Conservation (phyloP, 148 eudicot genomes). For the Pouteria glomerata region DNA sequence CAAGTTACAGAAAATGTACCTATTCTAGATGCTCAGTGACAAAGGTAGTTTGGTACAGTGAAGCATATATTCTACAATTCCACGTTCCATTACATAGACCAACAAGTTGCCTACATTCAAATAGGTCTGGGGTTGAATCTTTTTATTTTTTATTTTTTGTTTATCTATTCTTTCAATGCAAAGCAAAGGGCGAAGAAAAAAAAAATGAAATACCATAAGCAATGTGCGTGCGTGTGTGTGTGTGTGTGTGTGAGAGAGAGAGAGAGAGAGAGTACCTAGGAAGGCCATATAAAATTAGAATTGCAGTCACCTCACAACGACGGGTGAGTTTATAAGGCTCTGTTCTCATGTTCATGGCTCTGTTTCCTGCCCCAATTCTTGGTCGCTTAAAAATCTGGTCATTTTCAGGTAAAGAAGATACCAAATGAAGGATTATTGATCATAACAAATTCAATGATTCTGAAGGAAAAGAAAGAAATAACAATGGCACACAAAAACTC, state of each 20-base stretch:
- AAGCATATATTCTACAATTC: neutral
- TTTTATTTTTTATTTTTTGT: too few relatives aligned
- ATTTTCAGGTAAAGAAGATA: neutral
- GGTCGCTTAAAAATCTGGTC: constrained; percentile 51
- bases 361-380: constrained; percentile 42
- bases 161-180: too few relatives aligned
- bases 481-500: too few relatives aligned
- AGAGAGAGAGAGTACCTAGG: constrained; percentile 50
- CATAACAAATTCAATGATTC: neutral
- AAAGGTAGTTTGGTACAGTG: too few relatives aligned
- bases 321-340: constrained; percentile 65
- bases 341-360: constrained; percentile 44
- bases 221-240: too few relatives aligned
- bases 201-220: too few relatives aligned
- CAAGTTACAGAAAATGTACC: neutral
- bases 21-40: neutral
- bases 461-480: neutral
- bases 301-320: constrained; percentile 83
- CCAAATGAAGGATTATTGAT: neutral
- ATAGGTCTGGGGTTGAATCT: too few relatives aligned
- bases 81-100: neutral
- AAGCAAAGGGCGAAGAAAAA: too few relatives aligned
- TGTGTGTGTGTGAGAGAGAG: too few relatives aligned
- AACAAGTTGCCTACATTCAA: constrained; percentile 2
- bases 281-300: constrained; percentile 71